These are phyloP conservation scores for Solanum etuberosum DNA, from an alignment of 257 asterid genomes.

Conservation along the genomic window DNA sequence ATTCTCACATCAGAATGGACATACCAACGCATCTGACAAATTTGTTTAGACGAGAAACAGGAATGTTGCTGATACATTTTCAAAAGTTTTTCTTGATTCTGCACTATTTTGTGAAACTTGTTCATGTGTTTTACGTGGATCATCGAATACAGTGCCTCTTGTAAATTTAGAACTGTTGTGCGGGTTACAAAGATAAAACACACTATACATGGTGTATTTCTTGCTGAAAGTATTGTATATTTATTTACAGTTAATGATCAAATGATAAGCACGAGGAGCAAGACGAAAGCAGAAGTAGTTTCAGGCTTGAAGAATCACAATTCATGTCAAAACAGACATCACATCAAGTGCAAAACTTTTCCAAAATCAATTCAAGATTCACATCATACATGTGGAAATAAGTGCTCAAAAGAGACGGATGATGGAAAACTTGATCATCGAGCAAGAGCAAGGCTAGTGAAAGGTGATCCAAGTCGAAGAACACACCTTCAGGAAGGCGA, in stretches of 20 bases:
- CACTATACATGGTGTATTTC: not conserved
- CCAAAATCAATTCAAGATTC: conserved; percentile 35
- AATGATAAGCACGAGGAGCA: conserved; percentile 37
- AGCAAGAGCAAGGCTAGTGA: conserved; percentile 19
- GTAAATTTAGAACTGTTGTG: not conserved
- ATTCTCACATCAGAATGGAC: not conserved
- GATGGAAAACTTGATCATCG: conserved; percentile 11
- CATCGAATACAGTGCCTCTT: not conserved
- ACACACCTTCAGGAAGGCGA: conserved; percentile 5
- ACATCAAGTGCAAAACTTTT: conserved; percentile 23
- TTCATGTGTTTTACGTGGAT: not conserved
- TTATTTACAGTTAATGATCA: conserved; percentile 55
- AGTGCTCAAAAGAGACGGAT: conserved; percentile 12
- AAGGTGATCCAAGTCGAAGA: conserved; percentile 15
- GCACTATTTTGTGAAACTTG: not conserved
- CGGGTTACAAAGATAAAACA: not conserved
- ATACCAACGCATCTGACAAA: not conserved
- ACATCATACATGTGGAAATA: conserved; percentile 14
- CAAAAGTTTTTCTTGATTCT: not conserved
- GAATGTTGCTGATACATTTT: not conserved
- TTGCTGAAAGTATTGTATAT: not conserved
- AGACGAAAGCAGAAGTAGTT: conserved; percentile 22
- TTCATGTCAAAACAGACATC: conserved; percentile 39
- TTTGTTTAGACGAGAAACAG: not conserved
- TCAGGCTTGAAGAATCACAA: conserved; percentile 27